Evolutionary conservation across 2,329 filamentous ascomycete genomes (phyloP), one percentile per base, ranked within the genome.

Genomic region (Alternaria triticina): DNA sequence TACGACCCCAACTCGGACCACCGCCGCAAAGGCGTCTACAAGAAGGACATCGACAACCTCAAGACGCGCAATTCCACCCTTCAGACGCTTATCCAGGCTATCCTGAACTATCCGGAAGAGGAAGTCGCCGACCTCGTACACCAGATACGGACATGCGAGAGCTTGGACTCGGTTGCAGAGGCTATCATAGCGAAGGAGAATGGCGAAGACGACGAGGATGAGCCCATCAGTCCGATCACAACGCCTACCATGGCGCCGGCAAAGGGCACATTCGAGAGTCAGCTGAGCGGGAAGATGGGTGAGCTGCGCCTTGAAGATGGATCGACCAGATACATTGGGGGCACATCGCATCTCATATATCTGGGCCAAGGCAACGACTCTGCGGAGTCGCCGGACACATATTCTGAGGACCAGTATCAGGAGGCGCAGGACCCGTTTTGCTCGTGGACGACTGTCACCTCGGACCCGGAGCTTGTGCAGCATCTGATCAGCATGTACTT

Each of bases 401-500:
- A 83, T 20, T 70, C 82, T 0, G 68, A 74, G 5, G 85, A 86
- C 40, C 80, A 83, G 36, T 84, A 85, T 59, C 77, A 80, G 15
- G 81, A 84, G 17, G 83, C 86, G 65, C 88, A 91, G 55, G 87
- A 95, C 65, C 90, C 93, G 5, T 85, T 96, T 57, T 89, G 88
- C 20, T 94, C 91, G 57, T 99, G 96, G 96, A 97, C 95, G 0
- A 88, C 86, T 15, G 93, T 97, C 49, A 97, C 93, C 2, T 85
- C 89, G 54, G 93, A 97, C 77, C 86, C 89, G 23, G 87, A 91
- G 57, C 85, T 97, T 49, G 89, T 97, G 70, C 87, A 90, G 15
- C 95, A 97, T 79, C 87, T 99, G 17, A 88, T 99, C 76, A 95
- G 94, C 74, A 94, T 98, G 92, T 99, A 99, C 81, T 98, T 98